Conservation (phyloP, 345 rosid species). For the Viola odorata region DNA sequence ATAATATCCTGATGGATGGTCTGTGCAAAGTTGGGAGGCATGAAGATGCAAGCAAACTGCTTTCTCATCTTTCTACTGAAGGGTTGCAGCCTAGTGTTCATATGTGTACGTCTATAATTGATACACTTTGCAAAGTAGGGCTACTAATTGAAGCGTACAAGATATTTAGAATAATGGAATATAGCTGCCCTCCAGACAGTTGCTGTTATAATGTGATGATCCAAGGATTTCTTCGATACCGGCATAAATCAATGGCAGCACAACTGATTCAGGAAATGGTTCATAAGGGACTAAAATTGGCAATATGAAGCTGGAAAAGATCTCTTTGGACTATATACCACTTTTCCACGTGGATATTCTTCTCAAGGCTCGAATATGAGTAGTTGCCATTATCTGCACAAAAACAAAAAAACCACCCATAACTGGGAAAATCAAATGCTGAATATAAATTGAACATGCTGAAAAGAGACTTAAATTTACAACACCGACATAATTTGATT, state of each 20-base stretch:
- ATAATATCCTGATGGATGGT: not conserved
- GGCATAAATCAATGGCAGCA: not conserved
- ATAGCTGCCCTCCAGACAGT: not conserved
- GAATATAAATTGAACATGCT: no score
- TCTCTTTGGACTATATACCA: no score
- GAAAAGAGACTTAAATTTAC: not conserved
- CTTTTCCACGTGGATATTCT: no score
- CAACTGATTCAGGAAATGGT: not conserved
- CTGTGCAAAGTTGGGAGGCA: not conserved
- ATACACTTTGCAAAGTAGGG: not conserved
- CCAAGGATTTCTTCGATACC: not conserved
- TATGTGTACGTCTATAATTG: no score
- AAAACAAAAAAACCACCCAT: conserved; percentile 6
- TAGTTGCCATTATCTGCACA: conserved; percentile 77
- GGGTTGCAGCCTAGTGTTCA: not conserved
- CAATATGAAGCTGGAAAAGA: no score
- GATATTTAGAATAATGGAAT: not conserved
- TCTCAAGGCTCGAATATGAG: conserved; percentile 91
- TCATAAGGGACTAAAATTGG: not conserved
- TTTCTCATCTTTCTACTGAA: not conserved
- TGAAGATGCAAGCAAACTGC: not conserved
- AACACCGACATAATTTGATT: not conserved
- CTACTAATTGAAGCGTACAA: not conserved
- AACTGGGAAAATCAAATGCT: not conserved
- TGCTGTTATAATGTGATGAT: not conserved